Base-by-base conservation (phyloP, 179 eudicot genomes). In the Monotropa hypopitys region DNA sequence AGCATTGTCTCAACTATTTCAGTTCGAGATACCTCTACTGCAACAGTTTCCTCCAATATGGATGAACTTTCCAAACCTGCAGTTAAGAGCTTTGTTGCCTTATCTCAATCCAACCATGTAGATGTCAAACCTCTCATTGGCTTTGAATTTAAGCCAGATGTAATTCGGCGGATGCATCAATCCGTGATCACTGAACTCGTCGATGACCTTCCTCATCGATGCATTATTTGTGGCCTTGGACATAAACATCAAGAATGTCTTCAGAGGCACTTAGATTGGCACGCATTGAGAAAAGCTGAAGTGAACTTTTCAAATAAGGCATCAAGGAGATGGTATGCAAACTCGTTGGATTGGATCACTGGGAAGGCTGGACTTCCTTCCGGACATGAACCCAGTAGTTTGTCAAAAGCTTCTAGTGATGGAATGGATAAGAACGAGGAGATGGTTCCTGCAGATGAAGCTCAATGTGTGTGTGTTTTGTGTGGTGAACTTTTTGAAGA, bases 401-500 rank as follows among this genome's bases (percentile, higher is more conserved):
- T 69, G 46, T 43, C 43, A 10, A 80, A 57, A 72, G 88, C 43
- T 53, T 59, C 85, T 32, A 70, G 78, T 72, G 70, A 72, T 28
- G 76, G 63, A 57, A 73, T 73, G 67, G 95, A 86, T 72, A 77
- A 76, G 61, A 70, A 54, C 59, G 86, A 72, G 81, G 82, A 57
- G 75, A 83, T 95, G 91, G 92, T 95, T 81, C 91, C 87, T 67
- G 97, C 99, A 42, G 99, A 95, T 85, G 99, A 95, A 88, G 87
- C 80, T 81, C 97, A 91, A 62, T 88, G 92, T 66, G 89, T 89
- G 47, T 95, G 99, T 83, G 83, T 90, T 66, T 77, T 95, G 79
- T 95, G 99, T 81, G 99, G 99, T 56, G 95, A 95, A 76, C 76
- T 90, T 78, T 95, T 95, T 86, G 97, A 93, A 84, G 97, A 95